Evolutionary conservation across 2,329 filamentous ascomycete genomes (phyloP), one percentile per base, ranked within the genome.

Genomic region (Aspergillus sojae): DNA sequence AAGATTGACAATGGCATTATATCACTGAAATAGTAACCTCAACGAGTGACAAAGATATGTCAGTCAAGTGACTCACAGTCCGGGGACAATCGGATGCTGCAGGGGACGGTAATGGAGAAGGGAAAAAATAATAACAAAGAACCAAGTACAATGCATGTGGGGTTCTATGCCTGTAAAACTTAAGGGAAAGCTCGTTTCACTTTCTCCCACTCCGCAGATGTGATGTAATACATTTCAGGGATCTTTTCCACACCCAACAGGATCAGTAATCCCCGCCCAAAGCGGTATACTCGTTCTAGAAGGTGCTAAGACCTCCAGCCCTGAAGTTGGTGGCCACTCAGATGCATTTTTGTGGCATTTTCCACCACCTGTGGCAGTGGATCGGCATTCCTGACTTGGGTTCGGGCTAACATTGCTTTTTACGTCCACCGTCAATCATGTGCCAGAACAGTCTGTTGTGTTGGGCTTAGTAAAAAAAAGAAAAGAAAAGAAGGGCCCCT

Each of bases 361-460:
- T 23, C 5, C 16, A 55, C n/a, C 32, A 23, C n/a, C 32, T 55
- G 10, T 36, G 21, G 36, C 23, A 3, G 52, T 55, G 34, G 58
- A 39, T 45, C 58, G 58, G 32, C 28, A 54, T 60, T 60, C 46
- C 43, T 46, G 23, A 45, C 21, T 60, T 39, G 48, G 48, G 45
- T 30, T 46, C 57, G 45, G 43, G 28, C 41, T 16, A n/a, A 28
- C n/a, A 28, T 46, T 57, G 21, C 28, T 43, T 30, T 56, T 36
- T 48, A 60, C 32, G 50, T 53, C 28, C 45, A n/a, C 34, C 36
- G 36, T 54, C 48, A 43, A 45, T 53, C 58, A 60, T 60, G 58
- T 48, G 52, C 28, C 23, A 21, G 19, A 4, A 53, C 9, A n/a
- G 48, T 14, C 9, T 23, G n/a, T 26, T 28, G 12, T 23, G 23